These are phyloP conservation scores for Macadamia tetraphylla DNA, from an alignment of 164 flowering plant species.

Conservation along the genomic window DNA sequence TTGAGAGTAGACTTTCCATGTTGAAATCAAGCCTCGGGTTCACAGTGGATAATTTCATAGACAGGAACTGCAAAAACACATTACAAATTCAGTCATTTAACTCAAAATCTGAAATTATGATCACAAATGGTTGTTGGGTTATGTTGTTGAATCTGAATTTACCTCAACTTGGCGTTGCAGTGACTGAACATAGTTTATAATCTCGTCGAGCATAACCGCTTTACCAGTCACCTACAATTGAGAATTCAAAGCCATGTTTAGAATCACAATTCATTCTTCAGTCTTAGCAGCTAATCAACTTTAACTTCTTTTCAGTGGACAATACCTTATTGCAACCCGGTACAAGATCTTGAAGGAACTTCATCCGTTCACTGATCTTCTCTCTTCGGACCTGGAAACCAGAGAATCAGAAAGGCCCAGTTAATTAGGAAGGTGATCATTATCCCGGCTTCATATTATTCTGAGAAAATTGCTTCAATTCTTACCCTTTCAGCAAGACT, in stretches of 20 bases:
- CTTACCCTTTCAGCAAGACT: constrained; percentile 60
- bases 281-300: background rate
- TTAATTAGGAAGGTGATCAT: background rate
- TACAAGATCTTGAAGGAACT: constrained; percentile 89
- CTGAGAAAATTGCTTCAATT: constrained; percentile 5
- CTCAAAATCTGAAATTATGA: background rate
- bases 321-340: constrained; percentile 93
- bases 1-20: constrained; percentile 48
- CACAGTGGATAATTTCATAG: constrained; percentile 76
- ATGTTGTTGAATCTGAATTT: constrained; percentile 4
- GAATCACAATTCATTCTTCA: background rate
- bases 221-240: constrained; percentile 77
- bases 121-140: background rate
- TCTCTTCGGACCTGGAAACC: constrained; percentile 71
- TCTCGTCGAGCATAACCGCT: constrained; percentile 37
- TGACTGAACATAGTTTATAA: no score
- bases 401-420: background rate
- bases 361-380: constrained; percentile 94
- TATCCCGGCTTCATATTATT: background rate
- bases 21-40: constrained; percentile 58
- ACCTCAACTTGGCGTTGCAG: constrained; percentile 44
- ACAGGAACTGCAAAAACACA: constrained; percentile 49
- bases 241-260: constrained; percentile 14
- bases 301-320: background rate
- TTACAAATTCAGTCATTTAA: background rate